A percentile compares a stretch with the other conserved stretches of the same genome.
Conservation (phyloP, 176 grass and related monocot genomes). For the Musa itinerans region DNA sequence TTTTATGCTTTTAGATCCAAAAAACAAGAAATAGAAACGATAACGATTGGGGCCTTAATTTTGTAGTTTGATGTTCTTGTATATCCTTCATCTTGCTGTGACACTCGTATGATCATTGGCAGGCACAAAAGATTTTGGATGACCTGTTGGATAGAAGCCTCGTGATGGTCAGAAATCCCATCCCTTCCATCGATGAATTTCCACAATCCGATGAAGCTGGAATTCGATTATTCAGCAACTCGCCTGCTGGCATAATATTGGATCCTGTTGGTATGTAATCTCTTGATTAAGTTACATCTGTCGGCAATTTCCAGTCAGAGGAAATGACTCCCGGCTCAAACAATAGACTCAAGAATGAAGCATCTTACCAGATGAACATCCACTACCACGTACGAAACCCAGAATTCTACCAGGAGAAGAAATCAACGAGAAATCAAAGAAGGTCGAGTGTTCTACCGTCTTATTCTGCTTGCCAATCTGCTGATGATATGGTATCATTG, state of each 20-base stretch:
- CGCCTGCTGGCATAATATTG: constrained; percentile 67
- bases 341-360: constrained; percentile 24
- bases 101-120: constrained; percentile 14
- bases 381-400: constrained; percentile 60
- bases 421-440: constrained; percentile 79
- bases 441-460: constrained; percentile 31
- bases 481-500: neutral
- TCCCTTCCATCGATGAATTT: constrained; percentile 21
- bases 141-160: constrained; percentile 66
- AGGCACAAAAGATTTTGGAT: constrained; percentile 80
- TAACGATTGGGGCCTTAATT: neutral
- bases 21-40: neutral
- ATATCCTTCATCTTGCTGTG: neutral
- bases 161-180: constrained; percentile 51
- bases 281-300: constrained; percentile 2
- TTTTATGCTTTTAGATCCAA: neutral
- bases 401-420: constrained; percentile 56
- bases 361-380: constrained; percentile 44
- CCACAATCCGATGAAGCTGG: constrained; percentile 37
- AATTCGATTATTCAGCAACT: constrained; percentile 70
- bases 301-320: constrained; percentile 1
- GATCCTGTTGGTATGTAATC: constrained; percentile 38
- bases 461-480: neutral
- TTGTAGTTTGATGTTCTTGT: neutral
- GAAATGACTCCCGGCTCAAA: constrained; percentile 14